A percentile compares a stretch with the other conserved stretches of the same genome.
phyloP scores from a whole-genome alignment of 202 grass and related monocot genomes.

The Eragrostis tef region DNA sequence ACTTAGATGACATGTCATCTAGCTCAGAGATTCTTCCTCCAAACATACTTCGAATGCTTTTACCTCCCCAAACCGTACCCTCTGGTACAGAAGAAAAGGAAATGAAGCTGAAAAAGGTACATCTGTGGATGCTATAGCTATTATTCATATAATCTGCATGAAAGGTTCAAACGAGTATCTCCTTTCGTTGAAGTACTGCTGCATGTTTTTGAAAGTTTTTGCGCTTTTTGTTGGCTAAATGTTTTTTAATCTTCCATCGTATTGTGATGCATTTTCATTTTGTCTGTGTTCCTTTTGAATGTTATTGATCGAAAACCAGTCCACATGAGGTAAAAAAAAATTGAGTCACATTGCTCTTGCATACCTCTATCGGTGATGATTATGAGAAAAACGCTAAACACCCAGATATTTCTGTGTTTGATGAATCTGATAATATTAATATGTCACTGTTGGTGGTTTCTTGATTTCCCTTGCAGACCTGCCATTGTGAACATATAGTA shows the following conservation, averaged over 20 bases:
- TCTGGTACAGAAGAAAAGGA: constrained; percentile 46
- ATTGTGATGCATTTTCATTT: background rate
- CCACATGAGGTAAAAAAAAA: background rate
- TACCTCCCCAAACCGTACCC: constrained; percentile 50
- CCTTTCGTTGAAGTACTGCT: background rate
- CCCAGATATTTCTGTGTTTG: background rate
- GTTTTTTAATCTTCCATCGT: background rate
- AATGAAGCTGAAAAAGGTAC: constrained; percentile 48
- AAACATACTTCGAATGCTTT: constrained; percentile 59
- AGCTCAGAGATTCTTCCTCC: constrained; percentile 39
- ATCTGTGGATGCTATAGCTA: background rate
- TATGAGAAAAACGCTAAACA: background rate
- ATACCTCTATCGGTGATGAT: background rate
- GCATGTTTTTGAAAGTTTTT: background rate
- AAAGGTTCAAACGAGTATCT: background rate
- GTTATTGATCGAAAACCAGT: background rate
- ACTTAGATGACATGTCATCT: constrained; percentile 26
- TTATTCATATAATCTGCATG: background rate
- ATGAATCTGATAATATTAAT: background rate
- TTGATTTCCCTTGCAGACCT: constrained; percentile 1
- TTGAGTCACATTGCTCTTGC: background rate
- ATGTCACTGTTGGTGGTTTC: background rate
- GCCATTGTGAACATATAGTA: background rate
- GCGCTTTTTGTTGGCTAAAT: background rate
- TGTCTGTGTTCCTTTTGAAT: constrained; percentile 1